These are phyloP conservation scores for Lecanicillium sp. DNA, from an alignment of 2,329 filamentous ascomycete genomes.

Conservation along the genomic window DNA sequence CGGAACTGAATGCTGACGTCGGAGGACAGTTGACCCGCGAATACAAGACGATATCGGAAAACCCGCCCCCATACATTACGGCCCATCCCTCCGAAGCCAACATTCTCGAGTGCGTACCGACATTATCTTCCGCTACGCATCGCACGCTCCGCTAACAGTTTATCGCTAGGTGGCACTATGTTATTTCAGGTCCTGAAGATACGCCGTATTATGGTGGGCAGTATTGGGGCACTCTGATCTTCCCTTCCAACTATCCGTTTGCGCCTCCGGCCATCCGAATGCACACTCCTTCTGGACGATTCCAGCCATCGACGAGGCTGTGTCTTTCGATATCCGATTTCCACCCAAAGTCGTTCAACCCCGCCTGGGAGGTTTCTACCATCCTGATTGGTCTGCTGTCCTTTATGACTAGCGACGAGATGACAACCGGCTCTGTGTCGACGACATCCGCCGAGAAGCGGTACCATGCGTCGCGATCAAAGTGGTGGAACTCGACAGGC, in stretches of 20 bases:
- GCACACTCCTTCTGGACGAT: slow-evolving; percentile 94
- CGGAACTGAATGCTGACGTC: slow-evolving; percentile 14
- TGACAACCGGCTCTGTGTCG: slow-evolving; percentile 88
- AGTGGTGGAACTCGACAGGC: slow-evolving; percentile 97
- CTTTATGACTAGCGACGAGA: slow-evolving; percentile 98
- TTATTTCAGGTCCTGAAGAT: slow-evolving; percentile 87
- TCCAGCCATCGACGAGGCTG: slow-evolving; percentile 84
- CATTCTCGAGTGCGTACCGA: slow-evolving; percentile 68
- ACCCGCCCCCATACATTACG: slow-evolving; percentile 80
- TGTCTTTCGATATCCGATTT: slow-evolving; percentile 97
- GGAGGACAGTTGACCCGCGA: slow-evolving; percentile 47
- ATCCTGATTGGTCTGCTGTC: slow-evolving; percentile 90
- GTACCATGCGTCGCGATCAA: slow-evolving; percentile 65
- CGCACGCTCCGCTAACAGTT: slow-evolving; percentile 1
- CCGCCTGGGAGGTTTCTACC: slow-evolving; percentile 95
- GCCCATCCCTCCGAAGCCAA: slow-evolving; percentile 87
- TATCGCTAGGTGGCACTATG: slow-evolving; percentile 72
- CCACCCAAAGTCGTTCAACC: slow-evolving; percentile 96
- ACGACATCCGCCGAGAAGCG: slow-evolving; percentile 70
- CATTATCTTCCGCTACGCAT: slow-evolving; percentile 9
- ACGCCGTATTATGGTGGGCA: slow-evolving; percentile 93
- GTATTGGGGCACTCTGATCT: slow-evolving; percentile 96
- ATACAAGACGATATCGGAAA: slow-evolving; percentile 56
- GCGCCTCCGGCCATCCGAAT: slow-evolving; percentile 96
- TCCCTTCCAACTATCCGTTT: slow-evolving; percentile 94